A percentile compares a stretch with the other conserved stretches of the same genome.
Evolutionary conservation across 257 asterid species (phyloP).

Genomic region (Primulina eburnea): DNA sequence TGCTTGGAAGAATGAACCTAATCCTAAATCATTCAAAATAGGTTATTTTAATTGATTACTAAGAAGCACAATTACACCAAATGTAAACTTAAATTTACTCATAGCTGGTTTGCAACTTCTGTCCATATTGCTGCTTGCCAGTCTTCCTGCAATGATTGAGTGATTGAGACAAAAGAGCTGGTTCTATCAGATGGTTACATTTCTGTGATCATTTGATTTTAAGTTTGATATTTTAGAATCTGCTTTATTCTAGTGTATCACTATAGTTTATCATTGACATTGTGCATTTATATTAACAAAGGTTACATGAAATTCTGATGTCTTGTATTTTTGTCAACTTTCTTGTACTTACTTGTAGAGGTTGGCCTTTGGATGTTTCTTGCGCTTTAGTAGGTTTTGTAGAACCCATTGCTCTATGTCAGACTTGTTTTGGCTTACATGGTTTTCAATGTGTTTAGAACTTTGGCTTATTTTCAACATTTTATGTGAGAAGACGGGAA

Average conservation of each 20-base stretch:
- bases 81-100: neutral
- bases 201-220: slow-evolving; percentile 13
- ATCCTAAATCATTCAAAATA: slow-evolving; percentile 92
- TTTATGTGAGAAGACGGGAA: slow-evolving; percentile 91
- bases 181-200: slow-evolving; percentile 8
- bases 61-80: neutral
- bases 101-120: neutral
- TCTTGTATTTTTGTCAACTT: too few relatives aligned
- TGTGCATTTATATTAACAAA: too few relatives aligned
- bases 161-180: neutral
- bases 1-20: slow-evolving; percentile 95
- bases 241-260: too few relatives aligned
- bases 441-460: too few relatives aligned
- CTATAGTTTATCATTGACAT: neutral
- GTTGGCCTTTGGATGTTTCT: too few relatives aligned
- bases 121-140: slow-evolving; percentile 11
- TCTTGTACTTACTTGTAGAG: too few relatives aligned
- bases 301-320: too few relatives aligned
- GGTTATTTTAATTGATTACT: slow-evolving; percentile 23
- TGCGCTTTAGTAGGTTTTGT: too few relatives aligned
- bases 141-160: neutral
- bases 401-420: neutral
- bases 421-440: too few relatives aligned
- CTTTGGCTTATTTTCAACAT: slow-evolving; percentile 31
- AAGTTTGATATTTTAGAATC: neutral